These are phyloP conservation scores for Zygosaccharomyces sapae DNA, from an alignment of 1,139 yeast genomes.

Conservation along the genomic window DNA sequence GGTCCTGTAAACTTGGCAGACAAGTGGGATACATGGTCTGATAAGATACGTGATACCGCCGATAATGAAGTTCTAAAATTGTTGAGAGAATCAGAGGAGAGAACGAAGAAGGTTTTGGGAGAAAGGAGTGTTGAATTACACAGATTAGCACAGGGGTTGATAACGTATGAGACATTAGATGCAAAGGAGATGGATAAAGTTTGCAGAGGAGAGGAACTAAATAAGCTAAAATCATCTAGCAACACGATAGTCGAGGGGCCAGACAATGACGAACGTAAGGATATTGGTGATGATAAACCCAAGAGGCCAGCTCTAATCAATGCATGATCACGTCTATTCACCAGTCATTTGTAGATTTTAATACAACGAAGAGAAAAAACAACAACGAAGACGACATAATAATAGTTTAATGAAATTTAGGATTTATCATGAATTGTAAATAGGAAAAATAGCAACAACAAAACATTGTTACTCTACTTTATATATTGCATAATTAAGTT, in stretches of 20 bases:
- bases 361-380: neutral
- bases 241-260: conserved; percentile 72
- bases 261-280: conserved; percentile 40
- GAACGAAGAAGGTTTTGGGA: conserved; percentile 66
- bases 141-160: conserved; percentile 85
- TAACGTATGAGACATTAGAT: conserved; percentile 92
- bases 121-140: conserved; percentile 68
- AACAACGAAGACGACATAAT: conserved; percentile 4
- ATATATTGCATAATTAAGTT: conserved; percentile 5
- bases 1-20: conserved; percentile 89
- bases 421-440: conserved; percentile 4
- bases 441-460: neutral
- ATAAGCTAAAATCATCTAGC: conserved; percentile 61
- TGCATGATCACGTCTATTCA: conserved; percentile 19
- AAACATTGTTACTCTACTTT: conserved; percentile 5
- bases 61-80: conserved; percentile 84
- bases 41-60: conserved; percentile 79
- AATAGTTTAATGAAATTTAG: conserved; percentile 2
- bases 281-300: conserved; percentile 31
- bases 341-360: conserved; percentile 2
- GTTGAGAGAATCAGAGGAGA: conserved; percentile 67
- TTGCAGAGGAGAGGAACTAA: conserved; percentile 70
- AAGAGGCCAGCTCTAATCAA: conserved; percentile 34
- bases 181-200: conserved; percentile 86
- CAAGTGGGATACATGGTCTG: conserved; percentile 94